These are phyloP conservation scores for Crithidia acanthocephali DNA, from an alignment of 208 protist species.

Conservation along the genomic window DNA sequence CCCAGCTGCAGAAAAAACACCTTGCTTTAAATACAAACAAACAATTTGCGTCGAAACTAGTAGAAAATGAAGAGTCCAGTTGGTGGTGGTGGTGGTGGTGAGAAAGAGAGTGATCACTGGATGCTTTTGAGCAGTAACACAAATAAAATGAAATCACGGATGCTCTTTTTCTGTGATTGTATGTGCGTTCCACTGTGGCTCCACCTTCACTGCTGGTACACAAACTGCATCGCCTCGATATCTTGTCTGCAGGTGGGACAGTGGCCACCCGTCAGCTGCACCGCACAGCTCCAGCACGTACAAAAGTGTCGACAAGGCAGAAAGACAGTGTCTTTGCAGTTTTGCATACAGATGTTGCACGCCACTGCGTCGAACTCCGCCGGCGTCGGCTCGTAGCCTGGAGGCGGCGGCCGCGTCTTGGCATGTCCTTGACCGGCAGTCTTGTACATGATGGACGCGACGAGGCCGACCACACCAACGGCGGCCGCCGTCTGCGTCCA, in stretches of 20 bases:
- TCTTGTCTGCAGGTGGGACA: constrained; percentile 60
- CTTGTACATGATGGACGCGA: constrained; percentile 39
- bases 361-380: constrained; percentile 61
- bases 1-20: too few species aligned
- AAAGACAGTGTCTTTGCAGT: constrained; percentile 74
- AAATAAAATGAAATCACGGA: too few species aligned
- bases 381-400: constrained; percentile 48
- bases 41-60: too few species aligned
- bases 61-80: too few species aligned
- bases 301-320: constrained; percentile 72
- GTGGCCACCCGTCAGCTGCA: constrained; percentile 13
- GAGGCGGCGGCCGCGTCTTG: constrained; percentile 38
- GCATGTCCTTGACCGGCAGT: constrained; percentile 6
- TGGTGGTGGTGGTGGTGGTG: too few species aligned
- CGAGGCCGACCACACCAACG: constrained; percentile 25
- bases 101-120: too few species aligned
- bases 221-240: constrained; percentile 56
- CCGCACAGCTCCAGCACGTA: constrained; percentile 72
- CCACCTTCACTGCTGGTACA: constrained; percentile 49
- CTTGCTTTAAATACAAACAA: too few species aligned
- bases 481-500: constrained; percentile 19
- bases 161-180: too few species aligned
- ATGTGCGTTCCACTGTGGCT: neutral
- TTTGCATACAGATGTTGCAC: constrained; percentile 70
- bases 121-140: too few species aligned